Conservation (phyloP, 2,329 filamentous ascomycete genomes). For the Beauveria sp. region DNA sequence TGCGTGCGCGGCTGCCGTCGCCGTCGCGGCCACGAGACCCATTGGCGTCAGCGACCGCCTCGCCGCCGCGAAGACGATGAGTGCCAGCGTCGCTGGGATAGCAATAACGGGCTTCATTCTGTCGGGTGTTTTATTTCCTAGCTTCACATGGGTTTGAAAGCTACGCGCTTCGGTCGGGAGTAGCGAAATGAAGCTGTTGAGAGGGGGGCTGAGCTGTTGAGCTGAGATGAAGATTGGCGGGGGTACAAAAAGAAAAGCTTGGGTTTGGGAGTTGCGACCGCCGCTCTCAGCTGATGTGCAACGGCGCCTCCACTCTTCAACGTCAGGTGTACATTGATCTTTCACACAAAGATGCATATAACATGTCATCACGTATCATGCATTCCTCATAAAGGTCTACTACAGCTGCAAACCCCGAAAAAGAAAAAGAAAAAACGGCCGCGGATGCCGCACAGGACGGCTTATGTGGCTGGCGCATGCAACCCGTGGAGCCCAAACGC, state of each 20-base stretch:
- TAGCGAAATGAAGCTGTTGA: neutral
- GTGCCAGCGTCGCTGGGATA: conserved; percentile 47
- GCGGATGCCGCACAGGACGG: neutral
- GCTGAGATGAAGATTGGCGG: neutral
- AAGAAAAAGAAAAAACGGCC: too few species aligned
- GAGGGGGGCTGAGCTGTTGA: neutral
- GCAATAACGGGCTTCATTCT: conserved; percentile 53
- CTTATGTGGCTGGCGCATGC: neutral
- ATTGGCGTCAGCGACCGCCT: conserved; percentile 71
- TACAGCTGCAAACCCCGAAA: neutral
- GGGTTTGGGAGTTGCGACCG: neutral
- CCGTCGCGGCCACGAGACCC: conserved; percentile 63
- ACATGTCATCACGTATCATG: neutral
- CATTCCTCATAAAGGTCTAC: neutral
- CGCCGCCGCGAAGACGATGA: conserved; percentile 61
- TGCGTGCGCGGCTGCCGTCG: conserved; percentile 74
- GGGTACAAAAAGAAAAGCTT: neutral
- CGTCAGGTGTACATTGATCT: neutral
- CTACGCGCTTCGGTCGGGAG: neutral
- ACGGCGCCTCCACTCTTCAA: neutral
- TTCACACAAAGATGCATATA: neutral
- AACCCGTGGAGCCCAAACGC: conserved; percentile 53
- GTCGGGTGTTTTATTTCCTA: neutral
- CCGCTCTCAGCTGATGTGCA: neutral
- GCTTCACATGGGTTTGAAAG: neutral